Evolutionary conservation across 257 asterid species (phyloP).

Genomic region (Scutellaria minor): DNA sequence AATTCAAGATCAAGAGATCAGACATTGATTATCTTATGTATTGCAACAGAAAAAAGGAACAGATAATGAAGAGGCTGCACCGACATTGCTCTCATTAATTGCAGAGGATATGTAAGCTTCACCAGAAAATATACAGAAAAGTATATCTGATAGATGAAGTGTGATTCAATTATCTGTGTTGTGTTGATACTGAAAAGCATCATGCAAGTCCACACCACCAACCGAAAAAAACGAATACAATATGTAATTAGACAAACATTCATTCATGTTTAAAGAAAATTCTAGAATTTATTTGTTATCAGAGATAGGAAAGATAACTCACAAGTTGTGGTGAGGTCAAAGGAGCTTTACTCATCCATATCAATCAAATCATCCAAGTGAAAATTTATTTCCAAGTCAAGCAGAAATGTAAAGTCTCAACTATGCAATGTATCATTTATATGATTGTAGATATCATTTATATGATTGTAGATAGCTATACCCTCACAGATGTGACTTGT

Average conservation of each 20-base stretch:
- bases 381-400: slow-evolving; percentile 22
- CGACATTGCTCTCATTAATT: slow-evolving; percentile 50
- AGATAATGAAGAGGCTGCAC: slow-evolving; percentile 44
- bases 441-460: too few species aligned
- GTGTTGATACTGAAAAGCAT: slow-evolving; percentile 33
- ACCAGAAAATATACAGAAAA: slow-evolving; percentile 39
- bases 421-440: slow-evolving; percentile 15
- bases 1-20: slow-evolving; percentile 14
- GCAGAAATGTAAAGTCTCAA: slow-evolving; percentile 28
- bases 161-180: slow-evolving; percentile 21
- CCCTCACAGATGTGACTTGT: slow-evolving; percentile 7
- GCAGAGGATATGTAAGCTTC: slow-evolving; percentile 46
- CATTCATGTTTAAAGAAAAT: slow-evolving; percentile 28
- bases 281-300: slow-evolving; percentile 13
- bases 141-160: slow-evolving; percentile 39
- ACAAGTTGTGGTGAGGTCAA: slow-evolving; percentile 27
- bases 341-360: slow-evolving; percentile 26
- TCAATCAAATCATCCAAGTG: slow-evolving; percentile 36
- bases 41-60: slow-evolving; percentile 46
- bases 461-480: slow-evolving; percentile 28
- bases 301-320: slow-evolving; percentile 28
- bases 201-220: slow-evolving; percentile 3
- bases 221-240: slow-evolving; percentile 15
- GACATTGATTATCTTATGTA: slow-evolving; percentile 25
- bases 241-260: slow-evolving; percentile 9